A percentile compares a stretch with the other conserved stretches of the same genome.
These are phyloP conservation scores for Eragrostis curvula DNA, from an alignment of 176 grass and related monocot species.

Conservation along the genomic window DNA sequence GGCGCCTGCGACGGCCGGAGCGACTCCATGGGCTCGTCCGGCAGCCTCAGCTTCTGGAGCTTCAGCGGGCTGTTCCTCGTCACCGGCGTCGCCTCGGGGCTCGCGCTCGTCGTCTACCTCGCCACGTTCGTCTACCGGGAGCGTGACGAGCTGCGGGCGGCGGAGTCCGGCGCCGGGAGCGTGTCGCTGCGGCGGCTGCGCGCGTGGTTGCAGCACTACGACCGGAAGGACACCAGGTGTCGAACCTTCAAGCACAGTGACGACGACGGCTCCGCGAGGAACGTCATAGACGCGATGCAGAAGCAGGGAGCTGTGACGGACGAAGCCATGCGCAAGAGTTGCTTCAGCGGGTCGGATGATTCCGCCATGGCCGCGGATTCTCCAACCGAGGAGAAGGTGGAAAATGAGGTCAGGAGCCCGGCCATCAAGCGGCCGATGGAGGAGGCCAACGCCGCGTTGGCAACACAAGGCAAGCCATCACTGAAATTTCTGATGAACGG, in stretches of 20 bases:
- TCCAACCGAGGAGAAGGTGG: too few species aligned
- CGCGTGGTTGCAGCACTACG: conserved; percentile 54
- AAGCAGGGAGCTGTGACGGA: background rate
- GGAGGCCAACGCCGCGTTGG: too few species aligned
- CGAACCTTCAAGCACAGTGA: conserved; percentile 57
- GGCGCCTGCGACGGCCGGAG: conserved; percentile 31
- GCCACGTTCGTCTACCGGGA: conserved; percentile 68
- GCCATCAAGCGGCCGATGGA: too few species aligned
- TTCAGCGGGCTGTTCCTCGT: conserved; percentile 89
- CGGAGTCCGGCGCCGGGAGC: conserved; percentile 30
- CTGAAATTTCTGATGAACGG: too few species aligned
- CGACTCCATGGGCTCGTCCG: conserved; percentile 44
- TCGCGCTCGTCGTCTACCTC: conserved; percentile 61
- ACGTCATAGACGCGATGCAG: background rate
- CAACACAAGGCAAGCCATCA: too few species aligned
- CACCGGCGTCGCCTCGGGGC: conserved; percentile 62
- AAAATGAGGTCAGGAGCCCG: too few species aligned
- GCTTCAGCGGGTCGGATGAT: conserved; percentile 64
- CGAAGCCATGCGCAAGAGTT: conserved; percentile 4
- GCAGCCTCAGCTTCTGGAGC: conserved; percentile 61
- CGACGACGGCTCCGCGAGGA: background rate
- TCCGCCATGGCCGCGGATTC: too few species aligned
- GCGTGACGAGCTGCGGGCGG: conserved; percentile 43
- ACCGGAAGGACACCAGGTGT: conserved; percentile 41
- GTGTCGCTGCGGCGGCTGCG: conserved; percentile 41